These are phyloP conservation scores for Russula brevipes DNA, from an alignment of 768 basidiomycete species.

Conservation along the genomic window DNA sequence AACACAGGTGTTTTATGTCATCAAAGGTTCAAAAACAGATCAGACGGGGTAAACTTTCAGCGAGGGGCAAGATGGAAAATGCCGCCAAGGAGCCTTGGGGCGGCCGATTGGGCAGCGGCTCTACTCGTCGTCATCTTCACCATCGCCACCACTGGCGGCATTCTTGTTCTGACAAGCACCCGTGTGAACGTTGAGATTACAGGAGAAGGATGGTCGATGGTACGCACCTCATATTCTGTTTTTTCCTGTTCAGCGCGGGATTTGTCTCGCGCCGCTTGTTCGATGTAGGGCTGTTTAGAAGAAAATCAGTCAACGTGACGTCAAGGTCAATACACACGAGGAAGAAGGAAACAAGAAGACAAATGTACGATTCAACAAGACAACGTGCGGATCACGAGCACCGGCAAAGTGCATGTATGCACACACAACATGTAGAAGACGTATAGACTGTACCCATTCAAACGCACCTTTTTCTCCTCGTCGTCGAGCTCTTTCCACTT, in stretches of 20 bases:
- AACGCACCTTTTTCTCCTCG: conserved; percentile 78
- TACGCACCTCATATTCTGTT: conserved; percentile 40
- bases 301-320: conserved; percentile 5
- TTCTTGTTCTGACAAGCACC: conserved; percentile 34
- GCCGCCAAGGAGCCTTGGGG: conserved; percentile 4
- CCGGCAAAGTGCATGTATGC: conserved; percentile 12
- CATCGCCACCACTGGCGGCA: conserved; percentile 37
- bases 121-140: conserved; percentile 45
- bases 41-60: conserved; percentile 14
- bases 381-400: neutral
- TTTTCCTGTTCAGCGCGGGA: conserved; percentile 80
- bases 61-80: neutral
- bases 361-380: neutral
- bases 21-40: conserved; percentile 16
- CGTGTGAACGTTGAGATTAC: neutral
- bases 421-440: neutral
- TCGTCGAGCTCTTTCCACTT: conserved; percentile 97
- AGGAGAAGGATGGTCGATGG: neutral
- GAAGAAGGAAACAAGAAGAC: neutral
- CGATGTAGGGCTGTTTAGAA: conserved; percentile 71
- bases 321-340: neutral
- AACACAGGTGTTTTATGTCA: conserved; percentile 16
- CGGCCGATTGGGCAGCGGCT: neutral
- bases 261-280: conserved; percentile 86
- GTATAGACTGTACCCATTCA: neutral